Evolutionary conservation across 441 rosid genomes (phyloP).

Genomic region (Francoa sonchifolia): DNA sequence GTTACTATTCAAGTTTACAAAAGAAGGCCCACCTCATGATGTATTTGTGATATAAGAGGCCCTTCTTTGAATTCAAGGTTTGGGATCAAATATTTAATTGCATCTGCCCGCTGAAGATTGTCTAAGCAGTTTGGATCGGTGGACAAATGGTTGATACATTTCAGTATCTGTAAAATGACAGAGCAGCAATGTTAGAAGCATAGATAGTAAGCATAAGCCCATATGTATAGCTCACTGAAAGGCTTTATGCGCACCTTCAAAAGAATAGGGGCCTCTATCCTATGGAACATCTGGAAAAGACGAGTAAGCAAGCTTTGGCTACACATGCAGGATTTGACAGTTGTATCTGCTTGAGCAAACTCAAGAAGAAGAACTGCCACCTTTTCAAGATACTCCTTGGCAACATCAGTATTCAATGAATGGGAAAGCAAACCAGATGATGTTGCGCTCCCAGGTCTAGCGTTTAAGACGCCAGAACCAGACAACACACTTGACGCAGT

Average conservation of each 20-base stretch:
- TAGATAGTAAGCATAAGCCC: not conserved
- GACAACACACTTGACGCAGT: conserved; percentile 87
- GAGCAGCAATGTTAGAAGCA: conserved; percentile 4
- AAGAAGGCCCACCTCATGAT: conserved; percentile 55
- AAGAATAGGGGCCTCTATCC: conserved; percentile 76
- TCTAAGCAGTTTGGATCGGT: conserved; percentile 95
- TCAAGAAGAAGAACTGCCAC: conserved; percentile 90
- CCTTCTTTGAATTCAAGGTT: conserved; percentile 90
- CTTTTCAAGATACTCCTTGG: conserved; percentile 81
- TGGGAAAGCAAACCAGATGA: conserved; percentile 81
- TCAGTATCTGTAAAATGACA: conserved; percentile 39
- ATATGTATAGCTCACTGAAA: conserved; percentile 4
- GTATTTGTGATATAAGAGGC: conserved; percentile 62
- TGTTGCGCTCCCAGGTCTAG: conserved; percentile 83
- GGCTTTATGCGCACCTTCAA: conserved; percentile 44
- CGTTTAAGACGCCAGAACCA: conserved; percentile 90
- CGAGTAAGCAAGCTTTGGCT: conserved; percentile 89
- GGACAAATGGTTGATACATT: conserved; percentile 76
- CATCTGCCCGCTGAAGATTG: conserved; percentile 95
- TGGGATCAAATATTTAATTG: conserved; percentile 87
- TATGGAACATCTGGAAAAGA: conserved; percentile 90
- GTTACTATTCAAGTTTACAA: no score
- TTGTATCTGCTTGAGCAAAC: conserved; percentile 90
- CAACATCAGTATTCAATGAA: conserved; percentile 63
- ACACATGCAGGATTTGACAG: conserved; percentile 84